phyloP scores from a whole-genome alignment of 2,329 filamentous ascomycete species.

The Ceratocystiopsis sp. region DNA sequence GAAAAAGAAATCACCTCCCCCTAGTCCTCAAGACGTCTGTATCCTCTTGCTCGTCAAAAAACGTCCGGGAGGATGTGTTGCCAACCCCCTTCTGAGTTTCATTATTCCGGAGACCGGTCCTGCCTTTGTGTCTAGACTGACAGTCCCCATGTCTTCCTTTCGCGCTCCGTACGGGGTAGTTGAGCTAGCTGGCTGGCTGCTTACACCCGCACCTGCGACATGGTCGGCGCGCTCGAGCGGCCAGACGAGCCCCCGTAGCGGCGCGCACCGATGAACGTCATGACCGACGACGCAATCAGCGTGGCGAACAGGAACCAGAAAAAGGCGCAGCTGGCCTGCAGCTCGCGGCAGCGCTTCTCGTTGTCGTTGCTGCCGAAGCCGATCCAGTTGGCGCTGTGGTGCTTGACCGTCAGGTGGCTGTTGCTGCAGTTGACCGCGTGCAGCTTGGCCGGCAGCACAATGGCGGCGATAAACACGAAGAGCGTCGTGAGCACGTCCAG shows the following conservation, averaged over 20 bases:
- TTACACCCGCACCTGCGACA: constrained; percentile 37
- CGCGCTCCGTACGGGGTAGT: no score
- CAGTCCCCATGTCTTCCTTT: no score
- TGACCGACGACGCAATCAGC: constrained; percentile 38
- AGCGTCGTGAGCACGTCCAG: constrained; percentile 43
- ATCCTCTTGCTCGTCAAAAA: no score
- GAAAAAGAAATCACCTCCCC: no score
- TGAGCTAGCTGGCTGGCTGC: no score
- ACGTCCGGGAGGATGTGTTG: no score
- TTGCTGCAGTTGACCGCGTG: constrained; percentile 47
- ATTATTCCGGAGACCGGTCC: no score
- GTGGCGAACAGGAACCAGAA: constrained; percentile 61
- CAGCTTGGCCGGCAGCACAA: constrained; percentile 55
- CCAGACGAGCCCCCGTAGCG: constrained; percentile 24
- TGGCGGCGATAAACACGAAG: constrained; percentile 53
- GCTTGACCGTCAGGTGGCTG: constrained; percentile 21
- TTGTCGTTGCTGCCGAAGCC: constrained; percentile 43
- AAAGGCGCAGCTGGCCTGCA: constrained; percentile 59
- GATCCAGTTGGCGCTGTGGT: constrained; percentile 32
- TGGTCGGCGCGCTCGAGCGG: constrained; percentile 26
- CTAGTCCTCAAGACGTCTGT: no score
- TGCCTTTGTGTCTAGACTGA: no score
- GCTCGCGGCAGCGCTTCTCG: constrained; percentile 52
- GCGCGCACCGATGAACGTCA: constrained; percentile 37
- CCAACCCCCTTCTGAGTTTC: no score